Base-by-base conservation (phyloP, 768 basidiomycete genomes). In the Mycena filopes region DNA sequence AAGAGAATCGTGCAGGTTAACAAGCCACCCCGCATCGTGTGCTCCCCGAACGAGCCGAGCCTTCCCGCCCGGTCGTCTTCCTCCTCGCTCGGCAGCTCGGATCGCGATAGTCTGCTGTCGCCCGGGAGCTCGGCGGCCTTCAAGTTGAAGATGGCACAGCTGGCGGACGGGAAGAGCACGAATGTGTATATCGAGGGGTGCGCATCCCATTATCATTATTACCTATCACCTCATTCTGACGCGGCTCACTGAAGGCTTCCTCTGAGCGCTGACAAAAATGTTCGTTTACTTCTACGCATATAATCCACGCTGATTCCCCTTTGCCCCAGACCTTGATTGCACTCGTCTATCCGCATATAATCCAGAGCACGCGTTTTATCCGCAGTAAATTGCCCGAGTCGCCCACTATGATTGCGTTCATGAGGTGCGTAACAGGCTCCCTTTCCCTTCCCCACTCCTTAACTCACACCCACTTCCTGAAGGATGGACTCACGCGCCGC, bases 101-200 rank as follows among this genome's bases (percentile, higher is more conserved):
- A 62, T 21, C 31, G 28, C 16, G 54, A 60, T 2, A 51, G 47
- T 23, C 23, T 21, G 10, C 16, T 4, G 18, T n/a, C n/a, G n/a
- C 40, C 57, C 2, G 41, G 21, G 6, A 61, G 38, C 28, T 23
- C 54, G 11, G 66, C 61, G 9, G 47, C 55, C 33, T 87, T 87
- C 81, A 86, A 85, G 72, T 69, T 74, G 25, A 79, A 80, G 68
- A 87, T 87, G 87, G 86, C 87, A 57, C 80, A 79, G 60, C 76
- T 87, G 40, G 81, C 78, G 60, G 86, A 87, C 58, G 65, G 68
- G 38, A 21, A 65, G 1, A 86, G 85, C 40, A 83, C 85, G 20
- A 87, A 87, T 67, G 70, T 87, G 36, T 87, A 87, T 69, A 81
- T 87, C 45, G 86, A 87, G 72, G 86, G 86, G 75, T 80, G 38